These are phyloP conservation scores for Carallia pectinifolia DNA, from an alignment of 345 rosid species.

Conservation along the genomic window DNA sequence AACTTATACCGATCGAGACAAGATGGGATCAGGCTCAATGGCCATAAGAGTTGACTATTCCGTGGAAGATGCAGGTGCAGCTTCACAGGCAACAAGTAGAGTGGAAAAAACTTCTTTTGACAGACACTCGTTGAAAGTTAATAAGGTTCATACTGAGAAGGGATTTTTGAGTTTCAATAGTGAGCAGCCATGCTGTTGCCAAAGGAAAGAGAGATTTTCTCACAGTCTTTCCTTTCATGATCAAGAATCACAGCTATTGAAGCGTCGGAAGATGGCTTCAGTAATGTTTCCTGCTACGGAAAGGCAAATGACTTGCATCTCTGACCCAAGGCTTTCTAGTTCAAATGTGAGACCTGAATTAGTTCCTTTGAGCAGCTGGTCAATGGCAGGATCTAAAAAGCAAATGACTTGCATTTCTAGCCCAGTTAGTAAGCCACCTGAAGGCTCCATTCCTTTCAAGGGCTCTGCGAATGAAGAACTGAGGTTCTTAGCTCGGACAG, in stretches of 20 bases:
- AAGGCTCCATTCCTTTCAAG: slow-evolving; percentile 28
- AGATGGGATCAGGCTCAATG: slow-evolving; percentile 31
- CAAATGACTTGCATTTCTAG: slow-evolving; percentile 1
- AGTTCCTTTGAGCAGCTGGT: slow-evolving; percentile 31
- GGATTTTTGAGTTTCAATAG: slow-evolving; percentile 41
- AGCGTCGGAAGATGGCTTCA: slow-evolving; percentile 48
- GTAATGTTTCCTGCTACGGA: slow-evolving; percentile 33
- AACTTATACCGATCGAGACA: slow-evolving; percentile 35
- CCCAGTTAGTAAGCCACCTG: slow-evolving; percentile 25
- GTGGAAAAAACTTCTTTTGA: slow-evolving; percentile 27
- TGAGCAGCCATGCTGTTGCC: slow-evolving; percentile 83
- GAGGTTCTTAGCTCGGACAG: slow-evolving; percentile 29
- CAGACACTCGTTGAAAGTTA: slow-evolving; percentile 36
- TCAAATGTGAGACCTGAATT: slow-evolving; percentile 42
- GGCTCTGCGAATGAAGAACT: slow-evolving; percentile 34
- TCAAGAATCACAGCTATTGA: slow-evolving; percentile 59
- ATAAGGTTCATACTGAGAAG: slow-evolving; percentile 38
- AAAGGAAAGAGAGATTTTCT: slow-evolving; percentile 67
- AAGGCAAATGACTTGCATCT: slow-evolving; percentile 28
- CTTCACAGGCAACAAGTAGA: slow-evolving; percentile 27
- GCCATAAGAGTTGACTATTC: slow-evolving; percentile 29
- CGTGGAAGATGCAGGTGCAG: slow-evolving; percentile 35
- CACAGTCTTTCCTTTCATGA: slow-evolving; percentile 42
- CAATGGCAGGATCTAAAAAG: slow-evolving; percentile 41
- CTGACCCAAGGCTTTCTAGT: slow-evolving; percentile 27